Base-by-base conservation (phyloP, 2,329 filamentous ascomycete species). In the Penicillium sp. region DNA sequence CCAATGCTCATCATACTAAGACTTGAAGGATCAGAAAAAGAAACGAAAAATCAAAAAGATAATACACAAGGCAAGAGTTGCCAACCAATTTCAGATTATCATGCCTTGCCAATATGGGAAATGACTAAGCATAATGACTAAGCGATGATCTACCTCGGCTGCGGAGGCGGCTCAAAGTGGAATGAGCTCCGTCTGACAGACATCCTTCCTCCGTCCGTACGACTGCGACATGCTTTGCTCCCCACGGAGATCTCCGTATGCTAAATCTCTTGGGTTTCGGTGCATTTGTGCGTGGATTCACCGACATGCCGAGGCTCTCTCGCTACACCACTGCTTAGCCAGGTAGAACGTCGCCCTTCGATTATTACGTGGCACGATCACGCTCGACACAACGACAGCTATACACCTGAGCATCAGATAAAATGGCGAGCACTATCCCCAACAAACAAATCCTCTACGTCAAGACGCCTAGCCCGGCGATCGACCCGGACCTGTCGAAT, bases 401-500 rank as follows among this genome's bases (percentile, higher is more conserved):
- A 4, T 38, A 38, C 33, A 14, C 5, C 33, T 38, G 33, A n/a
- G 11, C 11, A 14, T 14, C 33, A 14, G 33, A 11, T n/a, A 40
- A 40, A 40, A 42, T 42, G 38, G 38, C 38, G 28, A 33, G 6
- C 60, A 26, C 60, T 33, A 63, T 68, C 62, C 63, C 65, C 12
- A 68, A 74, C 62, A 69, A 68, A 49, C 71, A 74, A 60, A 59
- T 72, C 46, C 65, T 73, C 60, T 73, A 73, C 60, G 65, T 64
- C 57, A 70, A 68, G 21, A 57, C 66, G 6, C 71, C 71, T 3
- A 63, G 62, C 4, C 66, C 69, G 28, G 66, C 70, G 18, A 73
- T 73, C 56, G 60, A 73, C 55, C 70, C 71, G n/a, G 69, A 70
- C 16, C 62, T 73, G 14, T 59, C 56, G 5, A 61, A 47, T 33